phyloP scores from a whole-genome alignment of 331 rosid species.

The Telfairia occidentalis region DNA sequence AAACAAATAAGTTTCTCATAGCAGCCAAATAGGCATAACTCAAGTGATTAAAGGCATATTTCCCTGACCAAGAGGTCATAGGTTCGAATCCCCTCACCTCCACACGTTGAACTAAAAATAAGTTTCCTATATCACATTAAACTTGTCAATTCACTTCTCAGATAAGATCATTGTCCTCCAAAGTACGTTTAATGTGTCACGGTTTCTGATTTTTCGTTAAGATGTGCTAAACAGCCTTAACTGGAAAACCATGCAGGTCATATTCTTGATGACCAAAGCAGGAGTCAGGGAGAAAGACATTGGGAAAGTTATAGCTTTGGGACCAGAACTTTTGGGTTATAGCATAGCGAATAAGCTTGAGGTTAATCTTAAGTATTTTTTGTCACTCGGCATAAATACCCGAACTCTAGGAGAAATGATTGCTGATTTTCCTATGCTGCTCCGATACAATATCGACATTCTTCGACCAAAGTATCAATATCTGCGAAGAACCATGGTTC shows the following conservation, averaged over 20 bases:
- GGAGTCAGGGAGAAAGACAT: constrained; percentile 65
- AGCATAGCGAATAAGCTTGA: constrained; percentile 71
- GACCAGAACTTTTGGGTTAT: constrained; percentile 88
- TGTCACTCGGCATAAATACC: constrained; percentile 66
- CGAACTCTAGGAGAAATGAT: constrained; percentile 67
- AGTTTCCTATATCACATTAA: no score
- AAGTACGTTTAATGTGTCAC: neutral
- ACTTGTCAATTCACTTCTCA: neutral
- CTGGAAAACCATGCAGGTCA: constrained; percentile 42
- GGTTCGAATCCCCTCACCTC: no score
- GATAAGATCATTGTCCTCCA: no score
- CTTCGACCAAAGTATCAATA: constrained; percentile 76
- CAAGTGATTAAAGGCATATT: no score
- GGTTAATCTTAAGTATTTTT: constrained; percentile 53
- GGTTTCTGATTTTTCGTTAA: neutral
- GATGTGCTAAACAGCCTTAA: neutral
- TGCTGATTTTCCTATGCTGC: constrained; percentile 81
- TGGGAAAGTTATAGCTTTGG: constrained; percentile 71
- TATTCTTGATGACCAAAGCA: constrained; percentile 80
- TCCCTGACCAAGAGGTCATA: no score
- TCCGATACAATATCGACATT: constrained; percentile 55
- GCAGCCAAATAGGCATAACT: no score
- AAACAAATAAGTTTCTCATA: no score
- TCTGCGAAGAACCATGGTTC: constrained; percentile 77
- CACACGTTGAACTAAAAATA: no score